Percentiles rank a stretch among this genome's conserved stretches.
These are phyloP conservation scores for Cladosporium sp. DNA, from an alignment of 2,329 filamentous ascomycete species.

Conservation along the genomic window DNA sequence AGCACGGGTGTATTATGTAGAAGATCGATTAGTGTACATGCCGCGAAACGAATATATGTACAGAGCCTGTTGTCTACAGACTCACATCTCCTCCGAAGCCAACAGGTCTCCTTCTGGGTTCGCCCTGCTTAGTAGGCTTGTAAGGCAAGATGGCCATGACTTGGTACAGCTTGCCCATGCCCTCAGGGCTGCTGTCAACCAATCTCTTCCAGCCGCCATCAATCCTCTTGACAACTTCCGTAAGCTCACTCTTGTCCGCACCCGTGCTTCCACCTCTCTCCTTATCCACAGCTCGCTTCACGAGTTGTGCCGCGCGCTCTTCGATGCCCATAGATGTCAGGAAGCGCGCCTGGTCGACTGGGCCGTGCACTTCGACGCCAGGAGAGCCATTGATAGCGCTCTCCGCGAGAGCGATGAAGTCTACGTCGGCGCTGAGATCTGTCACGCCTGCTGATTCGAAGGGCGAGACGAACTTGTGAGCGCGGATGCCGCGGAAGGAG, in stretches of 20 bases:
- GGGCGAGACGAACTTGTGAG: conserved; percentile 74
- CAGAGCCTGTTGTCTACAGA: conserved; percentile 16
- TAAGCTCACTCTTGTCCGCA: conserved; percentile 39
- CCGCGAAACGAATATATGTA: background rate
- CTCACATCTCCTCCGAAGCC: conserved; percentile 77
- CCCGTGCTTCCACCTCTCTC: conserved; percentile 37
- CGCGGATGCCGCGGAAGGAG: conserved; percentile 83
- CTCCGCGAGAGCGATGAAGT: conserved; percentile 85
- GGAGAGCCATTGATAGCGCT: conserved; percentile 72
- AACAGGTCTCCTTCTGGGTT: conserved; percentile 72
- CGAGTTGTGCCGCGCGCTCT: conserved; percentile 70
- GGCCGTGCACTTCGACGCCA: conserved; percentile 88
- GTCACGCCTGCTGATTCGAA: conserved; percentile 78
- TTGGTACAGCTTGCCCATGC: conserved; percentile 96
- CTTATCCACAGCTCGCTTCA: conserved; percentile 46
- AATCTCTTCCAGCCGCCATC: conserved; percentile 77
- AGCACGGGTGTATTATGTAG: background rate
- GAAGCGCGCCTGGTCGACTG: conserved; percentile 81
- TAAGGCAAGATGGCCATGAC: conserved; percentile 81
- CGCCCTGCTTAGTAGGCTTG: conserved; percentile 56
- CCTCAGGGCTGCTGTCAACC: conserved; percentile 76
- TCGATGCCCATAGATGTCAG: conserved; percentile 78
- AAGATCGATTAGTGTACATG: background rate
- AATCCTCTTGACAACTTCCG: conserved; percentile 60
- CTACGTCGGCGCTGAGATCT: conserved; percentile 89